Evolutionary conservation across 192 early-diverging fungal species (phyloP), one percentile per base, ranked within the genome.

Genomic region (Backusella australiensis): DNA sequence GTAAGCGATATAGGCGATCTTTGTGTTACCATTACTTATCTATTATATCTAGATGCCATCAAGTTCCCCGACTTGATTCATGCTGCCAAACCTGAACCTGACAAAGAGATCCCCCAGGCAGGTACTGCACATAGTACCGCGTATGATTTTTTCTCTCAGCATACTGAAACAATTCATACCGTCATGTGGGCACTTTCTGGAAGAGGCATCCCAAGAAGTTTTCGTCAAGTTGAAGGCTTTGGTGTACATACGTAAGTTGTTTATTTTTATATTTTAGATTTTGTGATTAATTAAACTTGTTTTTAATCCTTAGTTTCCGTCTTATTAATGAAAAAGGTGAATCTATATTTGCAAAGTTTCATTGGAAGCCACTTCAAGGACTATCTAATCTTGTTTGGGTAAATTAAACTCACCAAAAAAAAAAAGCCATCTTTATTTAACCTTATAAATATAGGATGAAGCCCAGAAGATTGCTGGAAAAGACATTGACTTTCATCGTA

Each of bases 201-300:
- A 46, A 82, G 84, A 66, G 80, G 79, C 52, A 73, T 87, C 32
- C 83, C 84, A 26, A 75, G 66, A 53, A 75, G 65, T 12, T 80
- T 81, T 32, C 74, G 86, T 38, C 77, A 76, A 49, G 84, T 88
- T 14, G 77, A 83, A 69, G 86, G 85, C 53, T 87, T 80, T 77
- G 84, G 83, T 23, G 76, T 82, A 17, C 86, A 87, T 72, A 86
- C 86, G 66, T 68, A 68, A 69, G 74, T 52, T 2, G 4, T 11
- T 26, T 34, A 21, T 69, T 39, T 35, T 4, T 67, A 8, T 6
- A 23, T 36, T 36, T 69, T 36, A 39, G 19, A 3, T 17, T 46
- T 14, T 12, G 11, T 29, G 12, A 71, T 36, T 11, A 26, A 34
- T 38, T 49, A 68, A 46, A 34, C 12, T 42, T 17, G 42, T 11